A percentile compares a stretch with the other conserved stretches of the same genome.
These are phyloP conservation scores for Peziza echinospora DNA, from an alignment of 495 filamentous ascomycete species.

Conservation along the genomic window DNA sequence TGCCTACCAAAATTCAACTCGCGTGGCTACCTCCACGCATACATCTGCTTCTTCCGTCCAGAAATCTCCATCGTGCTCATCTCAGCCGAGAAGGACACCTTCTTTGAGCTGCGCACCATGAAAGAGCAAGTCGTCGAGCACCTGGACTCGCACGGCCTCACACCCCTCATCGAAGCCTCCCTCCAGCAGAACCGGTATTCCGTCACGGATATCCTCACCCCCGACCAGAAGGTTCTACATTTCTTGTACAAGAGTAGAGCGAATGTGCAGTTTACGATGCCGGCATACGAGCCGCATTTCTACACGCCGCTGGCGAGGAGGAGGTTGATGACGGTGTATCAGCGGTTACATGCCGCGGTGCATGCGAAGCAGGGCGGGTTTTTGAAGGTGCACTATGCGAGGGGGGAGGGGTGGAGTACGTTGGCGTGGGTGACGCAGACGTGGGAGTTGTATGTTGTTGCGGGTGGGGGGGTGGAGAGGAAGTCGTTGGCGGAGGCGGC, in stretches of 20 bases:
- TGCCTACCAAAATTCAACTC: conserved; percentile 96
- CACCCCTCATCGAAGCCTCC: conserved; percentile 51
- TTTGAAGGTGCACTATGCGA: conserved; percentile 64
- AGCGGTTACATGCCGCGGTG: conserved; percentile 57
- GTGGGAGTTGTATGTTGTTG: conserved; percentile 87
- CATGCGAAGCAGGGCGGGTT: conserved; percentile 50
- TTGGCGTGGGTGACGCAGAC: conserved; percentile 77
- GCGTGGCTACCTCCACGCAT: conserved; percentile 96
- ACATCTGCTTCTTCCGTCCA: conserved; percentile 67
- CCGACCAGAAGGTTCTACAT: conserved; percentile 39
- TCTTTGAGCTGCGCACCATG: conserved; percentile 75
- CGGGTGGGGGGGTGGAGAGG: conserved; percentile 41
- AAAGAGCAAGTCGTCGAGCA: conserved; percentile 53
- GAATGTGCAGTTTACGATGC: conserved; percentile 92
- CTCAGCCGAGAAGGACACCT: conserved; percentile 75
- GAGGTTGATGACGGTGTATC: conserved; percentile 68
- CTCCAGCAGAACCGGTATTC: conserved; percentile 46
- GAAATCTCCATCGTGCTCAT: conserved; percentile 84
- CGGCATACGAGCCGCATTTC: conserved; percentile 55
- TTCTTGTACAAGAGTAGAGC: conserved; percentile 84
- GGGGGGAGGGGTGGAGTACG: conserved; percentile 47
- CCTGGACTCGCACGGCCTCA: conserved; percentile 5
- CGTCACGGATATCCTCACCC: conserved; percentile 52
- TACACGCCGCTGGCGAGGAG: conserved; percentile 39
- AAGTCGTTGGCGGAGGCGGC: conserved; percentile 64